These are phyloP conservation scores for Moricandia arvensis DNA, from an alignment of 345 rosid genomes.

Conservation along the genomic window DNA sequence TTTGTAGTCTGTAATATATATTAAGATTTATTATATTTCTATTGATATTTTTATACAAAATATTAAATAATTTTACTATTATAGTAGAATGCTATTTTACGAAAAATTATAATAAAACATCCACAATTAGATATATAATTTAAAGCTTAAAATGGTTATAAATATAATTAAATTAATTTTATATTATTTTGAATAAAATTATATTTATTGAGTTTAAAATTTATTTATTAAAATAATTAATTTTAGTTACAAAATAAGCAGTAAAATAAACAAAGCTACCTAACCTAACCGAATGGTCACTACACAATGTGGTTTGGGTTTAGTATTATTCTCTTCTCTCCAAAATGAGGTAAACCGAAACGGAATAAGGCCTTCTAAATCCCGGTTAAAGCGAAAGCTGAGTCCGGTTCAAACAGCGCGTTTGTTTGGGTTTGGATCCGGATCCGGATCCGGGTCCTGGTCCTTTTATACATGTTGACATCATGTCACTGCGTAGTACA, in stretches of 20 bases:
- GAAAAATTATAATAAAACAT: too few species aligned
- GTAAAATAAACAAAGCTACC: background rate
- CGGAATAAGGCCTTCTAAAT: background rate
- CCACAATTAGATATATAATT: too few species aligned
- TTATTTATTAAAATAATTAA: background rate
- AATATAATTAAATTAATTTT: too few species aligned
- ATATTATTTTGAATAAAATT: too few species aligned
- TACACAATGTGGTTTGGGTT: background rate
- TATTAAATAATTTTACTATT: too few species aligned
- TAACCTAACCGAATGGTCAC: background rate
- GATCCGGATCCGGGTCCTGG: background rate
- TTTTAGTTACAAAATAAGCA: too few species aligned
- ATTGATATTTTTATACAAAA: too few species aligned
- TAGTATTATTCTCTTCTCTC: background rate
- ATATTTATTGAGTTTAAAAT: too few species aligned
- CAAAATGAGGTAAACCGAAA: background rate
- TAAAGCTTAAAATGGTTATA: too few species aligned
- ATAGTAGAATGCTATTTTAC: too few species aligned
- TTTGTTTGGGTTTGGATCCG: background rate
- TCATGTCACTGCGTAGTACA: background rate
- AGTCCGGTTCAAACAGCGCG: background rate
- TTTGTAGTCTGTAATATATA: too few species aligned
- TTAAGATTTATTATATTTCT: too few species aligned
- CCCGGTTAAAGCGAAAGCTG: background rate
- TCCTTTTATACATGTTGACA: background rate